Percentiles rank a stretch among this genome's conserved stretches.
phyloP scores from a whole-genome alignment of 164 flowering plant species.

The Nelumbo lutea region DNA sequence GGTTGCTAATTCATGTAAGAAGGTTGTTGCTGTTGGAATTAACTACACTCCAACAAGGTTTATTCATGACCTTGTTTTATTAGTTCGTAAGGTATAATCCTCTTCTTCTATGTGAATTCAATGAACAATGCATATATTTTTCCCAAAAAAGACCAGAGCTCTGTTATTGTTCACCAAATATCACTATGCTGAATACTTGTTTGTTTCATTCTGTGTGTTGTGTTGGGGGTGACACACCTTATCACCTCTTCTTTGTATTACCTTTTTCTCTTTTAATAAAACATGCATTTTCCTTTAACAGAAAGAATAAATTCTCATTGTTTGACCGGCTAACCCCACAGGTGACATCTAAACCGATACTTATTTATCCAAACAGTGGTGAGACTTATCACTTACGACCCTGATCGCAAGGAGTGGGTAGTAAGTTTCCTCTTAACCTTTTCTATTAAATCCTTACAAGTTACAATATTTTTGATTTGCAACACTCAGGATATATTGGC shows the following conservation, averaged over 20 bases:
- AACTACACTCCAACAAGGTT: conserved; percentile 88
- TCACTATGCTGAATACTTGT: too few species aligned
- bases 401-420: conserved; percentile 67
- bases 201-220: too few species aligned
- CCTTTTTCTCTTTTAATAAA: too few species aligned
- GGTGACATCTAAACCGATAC: conserved; percentile 72
- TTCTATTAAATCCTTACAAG: not conserved
- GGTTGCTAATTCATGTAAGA: too few species aligned
- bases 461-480: conserved; percentile 1
- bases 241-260: too few species aligned
- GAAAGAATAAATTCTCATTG: not conserved
- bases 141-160: not conserved
- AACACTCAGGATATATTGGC: not conserved
- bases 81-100: conserved; percentile 49
- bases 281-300: too few species aligned
- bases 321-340: conserved; percentile 21
- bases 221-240: too few species aligned
- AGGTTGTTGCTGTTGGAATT: conserved; percentile 15
- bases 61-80: conserved; percentile 53
- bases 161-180: too few species aligned
- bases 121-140: conserved; percentile 2
- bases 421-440: conserved; percentile 33
- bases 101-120: not conserved
- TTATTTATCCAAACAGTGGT: conserved; percentile 92
- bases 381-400: conserved; percentile 86